Percentiles rank a stretch among this genome's conserved stretches.
phyloP scores from a whole-genome alignment of 1,284 basidiomycete genomes.

The Trametes hirsuta region DNA sequence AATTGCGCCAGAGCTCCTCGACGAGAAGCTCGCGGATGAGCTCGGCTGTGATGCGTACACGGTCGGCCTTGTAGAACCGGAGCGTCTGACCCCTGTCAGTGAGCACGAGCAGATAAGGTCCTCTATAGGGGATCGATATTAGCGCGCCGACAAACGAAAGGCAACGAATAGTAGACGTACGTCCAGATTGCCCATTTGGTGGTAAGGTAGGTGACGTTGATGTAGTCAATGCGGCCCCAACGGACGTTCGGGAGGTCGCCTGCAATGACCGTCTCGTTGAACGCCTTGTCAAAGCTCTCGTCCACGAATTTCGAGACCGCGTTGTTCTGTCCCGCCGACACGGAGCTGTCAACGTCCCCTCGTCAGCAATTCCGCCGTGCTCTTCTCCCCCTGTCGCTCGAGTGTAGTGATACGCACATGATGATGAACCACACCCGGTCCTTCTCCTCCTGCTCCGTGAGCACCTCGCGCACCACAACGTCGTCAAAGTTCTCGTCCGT shows the following conservation, averaged over 20 bases:
- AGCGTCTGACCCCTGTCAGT: conserved; percentile 71
- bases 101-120: conserved; percentile 67
- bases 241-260: conserved; percentile 69
- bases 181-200: conserved; percentile 83
- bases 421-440: conserved; percentile 72
- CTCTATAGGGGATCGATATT: conserved; percentile 43
- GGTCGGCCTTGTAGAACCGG: conserved; percentile 71
- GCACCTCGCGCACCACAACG: conserved; percentile 64
- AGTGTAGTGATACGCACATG: conserved; percentile 53
- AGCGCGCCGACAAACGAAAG: conserved; percentile 1
- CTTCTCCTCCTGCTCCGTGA: conserved; percentile 62
- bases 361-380: not conserved
- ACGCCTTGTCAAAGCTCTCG: conserved; percentile 69
- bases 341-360: conserved; percentile 48
- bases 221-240: conserved; percentile 81
- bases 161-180: conserved; percentile 44
- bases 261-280: conserved; percentile 60
- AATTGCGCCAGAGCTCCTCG: conserved; percentile 59
- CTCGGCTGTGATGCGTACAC: conserved; percentile 60
- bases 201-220: conserved; percentile 77
- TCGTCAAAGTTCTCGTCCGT: conserved; percentile 76
- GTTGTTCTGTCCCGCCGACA: conserved; percentile 59
- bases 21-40: conserved; percentile 65
- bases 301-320: conserved; percentile 72
- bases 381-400: not conserved